phyloP scores from a whole-genome alignment of 2,329 filamentous ascomycete genomes.

The Pleomassaria siparia region DNA sequence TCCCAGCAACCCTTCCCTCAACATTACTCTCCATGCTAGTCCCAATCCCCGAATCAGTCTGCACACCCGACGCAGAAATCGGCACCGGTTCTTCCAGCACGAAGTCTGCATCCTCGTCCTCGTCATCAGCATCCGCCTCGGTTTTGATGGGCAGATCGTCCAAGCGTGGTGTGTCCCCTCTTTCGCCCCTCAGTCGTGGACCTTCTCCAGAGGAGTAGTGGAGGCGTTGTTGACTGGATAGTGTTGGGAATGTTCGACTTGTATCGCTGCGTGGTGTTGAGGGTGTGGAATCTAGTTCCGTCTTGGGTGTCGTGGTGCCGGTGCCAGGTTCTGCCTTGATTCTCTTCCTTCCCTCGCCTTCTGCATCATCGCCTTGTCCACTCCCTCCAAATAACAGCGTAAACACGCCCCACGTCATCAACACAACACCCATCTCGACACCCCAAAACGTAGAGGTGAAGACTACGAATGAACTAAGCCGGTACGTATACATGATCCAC shows the following conservation, averaged over 20 bases:
- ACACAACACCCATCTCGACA: constrained; percentile 69
- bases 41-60: constrained; percentile 50
- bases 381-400: constrained; percentile 40
- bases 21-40: constrained; percentile 50
- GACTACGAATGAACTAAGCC: constrained; percentile 66
- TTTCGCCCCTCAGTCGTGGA: constrained; percentile 26
- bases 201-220: constrained; percentile 27
- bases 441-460: constrained; percentile 76
- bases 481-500: constrained; percentile 80
- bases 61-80: constrained; percentile 10
- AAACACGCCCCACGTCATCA: constrained; percentile 64
- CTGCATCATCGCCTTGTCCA: constrained; percentile 14
- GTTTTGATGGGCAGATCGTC: constrained; percentile 22
- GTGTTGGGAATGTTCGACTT: constrained; percentile 51
- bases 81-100: constrained; percentile 39
- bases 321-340: constrained; percentile 16
- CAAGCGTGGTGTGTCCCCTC: constrained; percentile 6
- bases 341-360: constrained; percentile 14
- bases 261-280: constrained; percentile 47
- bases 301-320: constrained; percentile 15
- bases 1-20: constrained; percentile 18
- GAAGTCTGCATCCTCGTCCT: constrained; percentile 43
- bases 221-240: constrained; percentile 47
- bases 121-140: constrained; percentile 42
- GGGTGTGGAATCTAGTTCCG: constrained; percentile 16